These are phyloP conservation scores for Komagataella ulmi DNA, from an alignment of 805 yeast species.

Conservation along the genomic window DNA sequence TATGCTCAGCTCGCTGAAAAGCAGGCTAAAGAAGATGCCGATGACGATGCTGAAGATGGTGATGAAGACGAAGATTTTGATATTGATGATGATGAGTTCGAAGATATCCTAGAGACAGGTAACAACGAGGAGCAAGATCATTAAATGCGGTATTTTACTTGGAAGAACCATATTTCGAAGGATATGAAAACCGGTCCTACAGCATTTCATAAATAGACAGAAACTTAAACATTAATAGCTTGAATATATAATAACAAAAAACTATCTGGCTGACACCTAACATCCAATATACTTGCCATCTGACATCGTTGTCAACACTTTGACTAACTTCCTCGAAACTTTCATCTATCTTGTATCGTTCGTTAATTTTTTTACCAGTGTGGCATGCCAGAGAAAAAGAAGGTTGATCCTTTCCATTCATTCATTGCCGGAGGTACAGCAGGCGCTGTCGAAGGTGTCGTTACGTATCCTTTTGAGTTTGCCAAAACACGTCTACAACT, in stretches of 20 bases:
- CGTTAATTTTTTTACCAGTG: neutral
- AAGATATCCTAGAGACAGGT: slow-evolving; percentile 10
- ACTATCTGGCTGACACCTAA: neutral
- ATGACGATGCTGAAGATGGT: slow-evolving; percentile 35
- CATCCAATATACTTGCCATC: neutral
- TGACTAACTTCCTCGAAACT: neutral
- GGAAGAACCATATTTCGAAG: neutral
- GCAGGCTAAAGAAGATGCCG: slow-evolving; percentile 51
- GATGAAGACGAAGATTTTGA: slow-evolving; percentile 29
- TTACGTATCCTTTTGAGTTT: slow-evolving; percentile 94
- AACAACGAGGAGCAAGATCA: slow-evolving; percentile 1
- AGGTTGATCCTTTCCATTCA: slow-evolving; percentile 56
- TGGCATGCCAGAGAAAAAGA: neutral
- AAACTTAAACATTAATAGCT: neutral
- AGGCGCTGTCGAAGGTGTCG: slow-evolving; percentile 87
- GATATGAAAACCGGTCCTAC: neutral
- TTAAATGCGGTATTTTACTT: neutral
- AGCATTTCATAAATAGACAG: neutral
- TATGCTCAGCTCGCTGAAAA: slow-evolving; percentile 65
- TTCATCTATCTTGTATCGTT: neutral
- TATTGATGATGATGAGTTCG: slow-evolving; percentile 16
- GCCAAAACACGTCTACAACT: slow-evolving; percentile 90
- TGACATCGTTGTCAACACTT: neutral
- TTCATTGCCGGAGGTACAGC: slow-evolving; percentile 94
- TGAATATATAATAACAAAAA: neutral